Conservation (phyloP, 163 green algal genomes). For the Coccomyxa subellipsoidea region DNA sequence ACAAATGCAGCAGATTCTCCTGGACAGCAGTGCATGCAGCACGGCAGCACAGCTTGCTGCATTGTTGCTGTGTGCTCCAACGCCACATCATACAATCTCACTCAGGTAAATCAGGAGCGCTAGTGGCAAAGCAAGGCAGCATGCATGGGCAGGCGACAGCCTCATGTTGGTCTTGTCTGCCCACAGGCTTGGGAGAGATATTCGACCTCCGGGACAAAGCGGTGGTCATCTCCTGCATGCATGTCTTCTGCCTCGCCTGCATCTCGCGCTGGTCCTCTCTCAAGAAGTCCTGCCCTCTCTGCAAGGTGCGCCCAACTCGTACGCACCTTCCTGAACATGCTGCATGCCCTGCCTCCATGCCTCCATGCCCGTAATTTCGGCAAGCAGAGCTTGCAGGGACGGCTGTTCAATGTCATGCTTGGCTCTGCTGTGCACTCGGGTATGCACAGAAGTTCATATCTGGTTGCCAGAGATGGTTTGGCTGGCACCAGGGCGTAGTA, state of each 20-base stretch:
- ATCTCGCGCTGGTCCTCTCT: conserved; percentile 29
- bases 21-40: no score
- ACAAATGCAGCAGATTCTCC: no score
- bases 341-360: not conserved
- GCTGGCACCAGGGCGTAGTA: no score
- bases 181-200: conserved; percentile 20
- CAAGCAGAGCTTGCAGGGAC: no score
- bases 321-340: not conserved
- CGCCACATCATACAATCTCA: no score
- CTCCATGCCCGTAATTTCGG: not conserved
- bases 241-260: conserved; percentile 40
- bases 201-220: conserved; percentile 23
- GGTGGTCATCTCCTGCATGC: conserved; percentile 38
- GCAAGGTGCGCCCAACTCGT: conserved; percentile 24
- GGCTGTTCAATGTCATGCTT: not conserved
- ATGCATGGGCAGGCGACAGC: no score
- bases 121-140: no score
- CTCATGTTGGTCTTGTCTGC: conserved; percentile 6
- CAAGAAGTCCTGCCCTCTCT: conserved; percentile 41
- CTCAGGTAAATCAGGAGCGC: no score
- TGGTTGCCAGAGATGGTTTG: not conserved
- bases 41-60: no score
- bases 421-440: not conserved
- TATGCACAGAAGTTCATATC: not conserved
- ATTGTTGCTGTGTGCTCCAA: no score